Base-by-base conservation (phyloP, 805 yeast genomes). In the Yarrowia deformans region DNA sequence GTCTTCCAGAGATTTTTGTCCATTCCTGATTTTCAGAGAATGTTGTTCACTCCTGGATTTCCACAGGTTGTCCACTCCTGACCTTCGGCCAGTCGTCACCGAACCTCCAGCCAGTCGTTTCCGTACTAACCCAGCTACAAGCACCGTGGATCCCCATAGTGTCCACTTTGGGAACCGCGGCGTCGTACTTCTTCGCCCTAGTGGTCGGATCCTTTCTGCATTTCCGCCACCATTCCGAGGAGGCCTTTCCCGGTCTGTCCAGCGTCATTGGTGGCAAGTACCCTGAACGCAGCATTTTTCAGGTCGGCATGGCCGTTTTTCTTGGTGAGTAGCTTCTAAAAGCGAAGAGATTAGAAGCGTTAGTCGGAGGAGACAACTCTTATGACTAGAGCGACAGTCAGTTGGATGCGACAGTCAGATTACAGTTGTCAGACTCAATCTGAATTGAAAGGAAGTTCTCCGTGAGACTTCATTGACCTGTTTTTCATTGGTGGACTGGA, bases 241-340 rank as follows among this genome's bases (percentile, higher is more conserved):
- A 60, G 13, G 66, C 66, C 16, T 60, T 60, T 34, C 66, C 66
- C 12, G 66, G 66, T n/a, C 66, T 60, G 2, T 60, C 66, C 18
- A 45, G 52, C 13, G 66, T 60, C 14, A 63, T 63, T 48, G 68
- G 68, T 7, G 68, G 56, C 16, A 18, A n/a, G 56, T 63, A 63
- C 12, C 68, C 68, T 8, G 68, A 63, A 29, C 14, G 56, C 10
- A 48, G 56, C 14, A 48, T 63, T 29, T 49, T 63, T n/a, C 68
- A 63, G 56, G 9, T 63, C 23, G 56, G 56, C 8, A 63, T 49
- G 48, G 68, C 68, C 29, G 14, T 63, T 35, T 63, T 63, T 48
- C 46, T 63, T 8, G 67, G 67, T 45, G 43, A 43, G 50, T 43
- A 23, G 29, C 29, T 23, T 23, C 29, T 23, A 23, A 23, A 4